Evolutionary conservation across 768 basidiomycete species (phyloP), one percentile per base, ranked within the genome.

Genomic region (Dendrothele bispora): DNA sequence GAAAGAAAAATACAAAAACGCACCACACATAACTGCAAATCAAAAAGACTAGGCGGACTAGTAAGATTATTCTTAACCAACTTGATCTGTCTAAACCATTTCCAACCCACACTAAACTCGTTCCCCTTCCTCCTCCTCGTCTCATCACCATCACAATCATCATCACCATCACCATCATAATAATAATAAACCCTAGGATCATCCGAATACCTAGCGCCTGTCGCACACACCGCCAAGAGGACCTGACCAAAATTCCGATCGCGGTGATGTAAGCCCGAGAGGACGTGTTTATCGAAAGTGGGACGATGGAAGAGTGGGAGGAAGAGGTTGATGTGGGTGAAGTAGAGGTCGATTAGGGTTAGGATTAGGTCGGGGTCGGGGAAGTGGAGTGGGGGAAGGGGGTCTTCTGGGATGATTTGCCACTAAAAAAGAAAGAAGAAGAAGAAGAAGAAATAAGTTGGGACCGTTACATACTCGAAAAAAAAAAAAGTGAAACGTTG

Each of bases 201-300:
- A 40, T 77, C 64, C 17, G 61, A 58, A 24, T 41, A 43, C 21
- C 79, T 66, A 0, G 76, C 58, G 2, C 71, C 82, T 32, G 71
- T 59, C 0, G 83, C 80, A 56, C 79, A 80, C 0, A 82, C 66
- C 11, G 78, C 60, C 11, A 83, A 64, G 38, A 82, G 74, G 4
- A 73, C 65, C 3, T 63, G 50, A 0, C 63, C 67, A 53, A 84
- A 81, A 0, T 63, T 53, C 0, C 60, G 11, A 34, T 77, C 67
- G 2, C 57, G 59, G 11, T 65, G 50, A 55, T 80, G 73, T 2
- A 70, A 49, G 0, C 67, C 65, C 5, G 69, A 60, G 3, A 45
- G 48, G 28, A 75, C 55, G 29, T 69, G 63, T 11, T 59, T 55
- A 24, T 74, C 65, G 49, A 84, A 83, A 12, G 68, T 68, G 1